phyloP scores from a whole-genome alignment of 495 filamentous ascomycete genomes.

The Stereocaulon alpinum region DNA sequence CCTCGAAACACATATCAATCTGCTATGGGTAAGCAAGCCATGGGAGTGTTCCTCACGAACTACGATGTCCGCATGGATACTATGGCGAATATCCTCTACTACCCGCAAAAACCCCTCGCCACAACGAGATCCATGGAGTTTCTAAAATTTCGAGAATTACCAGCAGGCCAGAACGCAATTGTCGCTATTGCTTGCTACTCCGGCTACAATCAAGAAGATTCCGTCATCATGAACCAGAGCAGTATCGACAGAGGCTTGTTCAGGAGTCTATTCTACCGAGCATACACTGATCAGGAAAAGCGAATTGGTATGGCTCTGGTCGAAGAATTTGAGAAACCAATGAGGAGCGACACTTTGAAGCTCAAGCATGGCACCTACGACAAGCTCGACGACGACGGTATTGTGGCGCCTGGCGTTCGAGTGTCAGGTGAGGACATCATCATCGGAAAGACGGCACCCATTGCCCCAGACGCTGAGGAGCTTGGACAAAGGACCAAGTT shows the following conservation, averaged over 20 bases:
- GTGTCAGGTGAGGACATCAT: slow-evolving; percentile 98
- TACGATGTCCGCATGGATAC: slow-evolving; percentile 96
- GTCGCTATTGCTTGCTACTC: slow-evolving; percentile 96
- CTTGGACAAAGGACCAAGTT: slow-evolving; percentile 80
- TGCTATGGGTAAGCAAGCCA: slow-evolving; percentile 99
- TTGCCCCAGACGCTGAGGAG: slow-evolving; percentile 85
- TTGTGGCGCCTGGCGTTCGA: slow-evolving; percentile 83
- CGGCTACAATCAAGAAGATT: slow-evolving; percentile 99
- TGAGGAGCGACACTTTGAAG: slow-evolving; percentile 71
- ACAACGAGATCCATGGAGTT: slow-evolving; percentile 98
- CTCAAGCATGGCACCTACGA: slow-evolving; percentile 96
- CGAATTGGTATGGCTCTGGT: slow-evolving; percentile 79
- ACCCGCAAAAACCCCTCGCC: slow-evolving; percentile 93
- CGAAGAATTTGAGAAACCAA: slow-evolving; percentile 91
- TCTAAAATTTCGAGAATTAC: slow-evolving; percentile 92
- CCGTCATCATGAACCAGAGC: slow-evolving; percentile 99
- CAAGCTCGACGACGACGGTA: slow-evolving; percentile 91
- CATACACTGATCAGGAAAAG: slow-evolving; percentile 94
- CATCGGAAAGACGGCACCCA: slow-evolving; percentile 94
- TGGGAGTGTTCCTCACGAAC: slow-evolving; percentile 97
- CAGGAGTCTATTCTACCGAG: slow-evolving; percentile 94
- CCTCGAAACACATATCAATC: slow-evolving; percentile 99
- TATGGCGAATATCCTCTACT: slow-evolving; percentile 98
- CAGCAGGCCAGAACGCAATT: slow-evolving; percentile 96
- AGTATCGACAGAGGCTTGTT: slow-evolving; percentile 95